Percentiles rank a stretch among this genome's conserved stretches.
Conservation (phyloP, 139 green algal genomes). For the Gonium pectorale region DNA sequence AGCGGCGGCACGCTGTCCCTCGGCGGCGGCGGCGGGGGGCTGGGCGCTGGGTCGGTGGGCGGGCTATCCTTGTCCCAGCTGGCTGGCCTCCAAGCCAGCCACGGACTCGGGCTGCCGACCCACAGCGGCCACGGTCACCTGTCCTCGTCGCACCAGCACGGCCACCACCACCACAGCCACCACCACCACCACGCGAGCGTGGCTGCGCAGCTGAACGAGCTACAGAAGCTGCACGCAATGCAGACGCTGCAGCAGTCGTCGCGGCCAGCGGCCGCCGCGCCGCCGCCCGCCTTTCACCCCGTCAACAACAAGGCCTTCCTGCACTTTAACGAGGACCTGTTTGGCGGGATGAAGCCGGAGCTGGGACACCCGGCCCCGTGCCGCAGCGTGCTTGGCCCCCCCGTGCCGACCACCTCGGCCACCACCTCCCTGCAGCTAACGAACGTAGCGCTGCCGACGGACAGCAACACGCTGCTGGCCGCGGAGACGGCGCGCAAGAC, state of each 20-base stretch:
- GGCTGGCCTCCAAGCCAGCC: not conserved
- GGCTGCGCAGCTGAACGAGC: not conserved
- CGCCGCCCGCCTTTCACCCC: conserved; percentile 21
- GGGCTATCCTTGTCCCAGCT: not conserved
- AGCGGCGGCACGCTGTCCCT: not conserved
- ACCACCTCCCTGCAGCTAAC: conserved; percentile 42
- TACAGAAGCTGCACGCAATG: conserved; percentile 30
- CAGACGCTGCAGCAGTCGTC: conserved; percentile 8
- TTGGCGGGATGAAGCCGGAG: conserved; percentile 16
- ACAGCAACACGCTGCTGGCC: conserved; percentile 18
- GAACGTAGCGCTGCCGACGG: conserved; percentile 8
- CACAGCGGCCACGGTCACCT: not conserved
- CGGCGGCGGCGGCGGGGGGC: not conserved
- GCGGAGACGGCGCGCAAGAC: not conserved
- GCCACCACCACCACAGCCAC: not conserved
- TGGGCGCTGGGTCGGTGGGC: no score
- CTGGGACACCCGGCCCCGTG: not conserved
- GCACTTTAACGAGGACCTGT: conserved; percentile 47
- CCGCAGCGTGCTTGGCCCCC: not conserved
- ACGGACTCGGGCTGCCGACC: no score
- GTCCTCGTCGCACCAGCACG: not conserved
- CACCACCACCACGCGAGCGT: not conserved
- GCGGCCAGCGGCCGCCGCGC: not conserved
- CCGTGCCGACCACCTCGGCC: not conserved
- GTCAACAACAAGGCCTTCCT: conserved; percentile 46